These are phyloP conservation scores for Xylaria bambusicola DNA, from an alignment of 495 filamentous ascomycete species.

Conservation along the genomic window DNA sequence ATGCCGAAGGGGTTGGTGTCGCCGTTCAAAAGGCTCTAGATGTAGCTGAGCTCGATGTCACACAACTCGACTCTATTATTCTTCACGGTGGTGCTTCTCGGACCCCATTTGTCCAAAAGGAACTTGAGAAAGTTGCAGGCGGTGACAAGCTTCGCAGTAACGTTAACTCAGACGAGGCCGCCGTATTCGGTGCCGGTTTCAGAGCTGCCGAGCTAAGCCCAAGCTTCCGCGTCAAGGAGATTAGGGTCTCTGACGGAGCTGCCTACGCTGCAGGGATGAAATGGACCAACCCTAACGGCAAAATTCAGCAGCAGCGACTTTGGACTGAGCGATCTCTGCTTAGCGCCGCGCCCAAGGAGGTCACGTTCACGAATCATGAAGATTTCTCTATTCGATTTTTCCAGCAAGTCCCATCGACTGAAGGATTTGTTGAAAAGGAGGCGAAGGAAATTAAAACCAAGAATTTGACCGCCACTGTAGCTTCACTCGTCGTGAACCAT, in stretches of 20 bases:
- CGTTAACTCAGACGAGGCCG: slow-evolving; percentile 96
- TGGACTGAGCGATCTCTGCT: slow-evolving; percentile 78
- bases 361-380: slow-evolving; percentile 81
- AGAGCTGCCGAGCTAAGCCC: slow-evolving; percentile 88
- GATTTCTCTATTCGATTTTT: slow-evolving; percentile 84
- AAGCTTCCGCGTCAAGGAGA: slow-evolving; percentile 96
- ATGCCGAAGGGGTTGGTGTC: slow-evolving; percentile 65
- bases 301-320: slow-evolving; percentile 60
- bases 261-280: slow-evolving; percentile 71
- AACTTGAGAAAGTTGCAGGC: slow-evolving; percentile 76
- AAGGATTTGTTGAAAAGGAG: slow-evolving; percentile 46
- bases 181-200: slow-evolving; percentile 96
- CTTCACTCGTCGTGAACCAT: slow-evolving; percentile 70
- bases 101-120: slow-evolving; percentile 91
- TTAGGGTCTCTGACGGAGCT: slow-evolving; percentile 73
- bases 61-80: slow-evolving; percentile 86
- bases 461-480: slow-evolving; percentile 82
- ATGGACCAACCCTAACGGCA: slow-evolving; percentile 70
- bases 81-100: slow-evolving; percentile 88
- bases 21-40: slow-evolving; percentile 75
- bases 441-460: slow-evolving; percentile 61
- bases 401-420: slow-evolving; percentile 60
- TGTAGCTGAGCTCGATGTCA: slow-evolving; percentile 68
- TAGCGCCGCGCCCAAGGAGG: slow-evolving; percentile 74
- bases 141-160: slow-evolving; percentile 82